Evolutionary conservation across 2,329 filamentous ascomycete genomes (phyloP).

Genomic region (Colletotrichum godetiae): DNA sequence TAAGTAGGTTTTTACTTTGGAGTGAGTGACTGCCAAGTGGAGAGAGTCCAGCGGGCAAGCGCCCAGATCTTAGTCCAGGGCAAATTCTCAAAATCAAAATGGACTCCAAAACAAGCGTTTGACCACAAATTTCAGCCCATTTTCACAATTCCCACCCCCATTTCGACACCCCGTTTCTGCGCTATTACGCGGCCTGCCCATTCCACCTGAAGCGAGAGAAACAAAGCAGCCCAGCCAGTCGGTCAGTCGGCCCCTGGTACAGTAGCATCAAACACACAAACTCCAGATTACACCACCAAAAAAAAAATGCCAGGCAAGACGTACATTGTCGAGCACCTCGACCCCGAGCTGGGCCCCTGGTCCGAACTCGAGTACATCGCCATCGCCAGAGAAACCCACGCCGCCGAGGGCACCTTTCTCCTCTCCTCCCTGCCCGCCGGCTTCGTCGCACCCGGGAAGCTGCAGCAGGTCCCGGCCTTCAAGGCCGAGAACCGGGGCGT

Average conservation of each 20-base stretch:
- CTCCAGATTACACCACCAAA: neutral
- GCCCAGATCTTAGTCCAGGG: slow-evolving; percentile 1
- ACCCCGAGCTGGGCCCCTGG: slow-evolving; percentile 93
- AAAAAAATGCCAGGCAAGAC: slow-evolving; percentile 64
- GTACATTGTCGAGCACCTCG: slow-evolving; percentile 96
- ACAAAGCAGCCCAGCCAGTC: neutral
- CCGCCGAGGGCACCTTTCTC: slow-evolving; percentile 76
- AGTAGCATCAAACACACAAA: neutral
- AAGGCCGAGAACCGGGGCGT: slow-evolving; percentile 81
- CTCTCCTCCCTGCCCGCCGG: slow-evolving; percentile 82
- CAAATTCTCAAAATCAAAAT: neutral
- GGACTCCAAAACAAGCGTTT: slow-evolving; percentile 32
- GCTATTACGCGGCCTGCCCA: slow-evolving; percentile 28
- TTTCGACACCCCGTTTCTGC: neutral
- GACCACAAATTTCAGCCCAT: slow-evolving; percentile 26
- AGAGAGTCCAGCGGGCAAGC: slow-evolving; percentile 8
- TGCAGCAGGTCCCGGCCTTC: slow-evolving; percentile 70
- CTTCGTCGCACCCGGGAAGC: slow-evolving; percentile 72
- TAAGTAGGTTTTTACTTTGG: no score
- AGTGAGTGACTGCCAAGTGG: neutral
- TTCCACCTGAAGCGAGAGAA: neutral
- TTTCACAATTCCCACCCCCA: neutral
- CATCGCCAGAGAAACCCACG: slow-evolving; percentile 84
- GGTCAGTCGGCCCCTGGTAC: no score
- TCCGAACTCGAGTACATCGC: slow-evolving; percentile 91